A percentile compares a stretch with the other conserved stretches of the same genome.
These are phyloP conservation scores for Podaxis mareebaensis DNA, from an alignment of 768 basidiomycete species.

Conservation along the genomic window DNA sequence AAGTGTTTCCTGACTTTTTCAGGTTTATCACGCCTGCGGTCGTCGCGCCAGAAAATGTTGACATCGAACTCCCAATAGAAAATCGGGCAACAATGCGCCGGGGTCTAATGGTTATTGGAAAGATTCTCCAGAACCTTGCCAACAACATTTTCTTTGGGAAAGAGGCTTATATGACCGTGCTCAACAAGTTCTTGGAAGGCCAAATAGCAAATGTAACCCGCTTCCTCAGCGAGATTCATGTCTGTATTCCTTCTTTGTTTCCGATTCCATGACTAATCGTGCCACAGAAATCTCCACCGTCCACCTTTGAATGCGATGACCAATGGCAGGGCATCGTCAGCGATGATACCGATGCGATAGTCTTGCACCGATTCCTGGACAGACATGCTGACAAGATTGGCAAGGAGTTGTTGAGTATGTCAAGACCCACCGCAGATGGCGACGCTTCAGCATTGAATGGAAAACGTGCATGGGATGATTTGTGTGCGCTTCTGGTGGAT, in stretches of 20 bases:
- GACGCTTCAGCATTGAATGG: slow-evolving; percentile 57
- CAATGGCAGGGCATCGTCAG: slow-evolving; percentile 77
- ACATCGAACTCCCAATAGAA: slow-evolving; percentile 75
- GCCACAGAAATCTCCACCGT: slow-evolving; percentile 35
- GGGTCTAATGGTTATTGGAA: slow-evolving; percentile 84
- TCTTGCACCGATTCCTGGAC: slow-evolving; percentile 82
- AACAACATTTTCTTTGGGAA: slow-evolving; percentile 95
- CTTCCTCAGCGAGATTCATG: slow-evolving; percentile 76
- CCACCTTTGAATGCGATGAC: slow-evolving; percentile 58
- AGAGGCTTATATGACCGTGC: slow-evolving; percentile 79
- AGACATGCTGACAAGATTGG: slow-evolving; percentile 87
- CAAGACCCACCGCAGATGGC: slow-evolving; percentile 56
- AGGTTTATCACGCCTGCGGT: slow-evolving; percentile 93
- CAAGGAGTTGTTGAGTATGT: slow-evolving; percentile 77
- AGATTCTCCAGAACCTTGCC: slow-evolving; percentile 90
- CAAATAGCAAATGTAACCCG: slow-evolving; percentile 75
- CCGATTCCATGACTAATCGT: neutral
- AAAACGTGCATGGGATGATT: slow-evolving; percentile 81
- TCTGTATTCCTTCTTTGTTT: slow-evolving; percentile 31
- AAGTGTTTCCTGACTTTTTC: neutral
- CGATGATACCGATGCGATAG: slow-evolving; percentile 82
- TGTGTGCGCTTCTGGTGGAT: slow-evolving; percentile 80
- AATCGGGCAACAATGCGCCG: slow-evolving; percentile 56
- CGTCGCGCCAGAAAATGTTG: slow-evolving; percentile 81
- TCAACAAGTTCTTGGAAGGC: slow-evolving; percentile 73